Conservation (phyloP, 75 land plant species). For the Selaginella moellendorffii region DNA sequence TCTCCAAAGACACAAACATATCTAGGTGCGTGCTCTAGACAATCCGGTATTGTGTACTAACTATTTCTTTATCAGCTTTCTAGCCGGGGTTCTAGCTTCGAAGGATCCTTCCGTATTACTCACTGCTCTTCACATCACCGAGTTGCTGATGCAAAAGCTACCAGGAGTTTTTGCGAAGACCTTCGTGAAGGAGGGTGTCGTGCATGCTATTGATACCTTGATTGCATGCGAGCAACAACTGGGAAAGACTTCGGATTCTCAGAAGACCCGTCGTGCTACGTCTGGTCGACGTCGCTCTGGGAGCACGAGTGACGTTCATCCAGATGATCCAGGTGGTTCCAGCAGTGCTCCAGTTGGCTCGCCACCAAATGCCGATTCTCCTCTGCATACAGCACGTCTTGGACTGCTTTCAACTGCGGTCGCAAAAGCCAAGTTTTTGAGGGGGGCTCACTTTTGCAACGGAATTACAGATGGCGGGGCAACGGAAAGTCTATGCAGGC, state of each 20-base stretch:
- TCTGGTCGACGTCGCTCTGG: slow-evolving; percentile 31
- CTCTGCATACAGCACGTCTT: slow-evolving; percentile 30
- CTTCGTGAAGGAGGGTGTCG: slow-evolving; percentile 94
- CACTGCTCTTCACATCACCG: slow-evolving; percentile 82
- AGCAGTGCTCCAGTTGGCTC: slow-evolving; percentile 27
- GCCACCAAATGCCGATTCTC: slow-evolving; percentile 37
- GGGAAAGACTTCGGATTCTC: slow-evolving; percentile 45
- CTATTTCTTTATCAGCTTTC: slow-evolving; percentile 39
- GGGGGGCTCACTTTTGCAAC: slow-evolving; percentile 52
- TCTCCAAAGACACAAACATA: slow-evolving; percentile 55
- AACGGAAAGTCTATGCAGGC: slow-evolving; percentile 58
- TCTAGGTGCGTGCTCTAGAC: slow-evolving; percentile 42
- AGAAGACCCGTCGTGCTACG: slow-evolving; percentile 41
- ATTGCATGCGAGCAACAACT: slow-evolving; percentile 28
- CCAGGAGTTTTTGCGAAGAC: slow-evolving; percentile 63
- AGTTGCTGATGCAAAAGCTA: slow-evolving; percentile 85
- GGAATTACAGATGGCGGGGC: slow-evolving; percentile 44
- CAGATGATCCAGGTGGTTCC: slow-evolving; percentile 39
- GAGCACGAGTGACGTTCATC: slow-evolving; percentile 22
- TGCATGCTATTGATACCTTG: slow-evolving; percentile 72
- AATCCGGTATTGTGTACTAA: not conserved
- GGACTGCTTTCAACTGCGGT: slow-evolving; percentile 48
- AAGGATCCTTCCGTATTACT: slow-evolving; percentile 76
- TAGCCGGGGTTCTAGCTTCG: slow-evolving; percentile 80
- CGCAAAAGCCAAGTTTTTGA: slow-evolving; percentile 45